These are phyloP conservation scores for Smithsoniella earleae DNA, from an alignment of 163 green algal species.

Conservation along the genomic window DNA sequence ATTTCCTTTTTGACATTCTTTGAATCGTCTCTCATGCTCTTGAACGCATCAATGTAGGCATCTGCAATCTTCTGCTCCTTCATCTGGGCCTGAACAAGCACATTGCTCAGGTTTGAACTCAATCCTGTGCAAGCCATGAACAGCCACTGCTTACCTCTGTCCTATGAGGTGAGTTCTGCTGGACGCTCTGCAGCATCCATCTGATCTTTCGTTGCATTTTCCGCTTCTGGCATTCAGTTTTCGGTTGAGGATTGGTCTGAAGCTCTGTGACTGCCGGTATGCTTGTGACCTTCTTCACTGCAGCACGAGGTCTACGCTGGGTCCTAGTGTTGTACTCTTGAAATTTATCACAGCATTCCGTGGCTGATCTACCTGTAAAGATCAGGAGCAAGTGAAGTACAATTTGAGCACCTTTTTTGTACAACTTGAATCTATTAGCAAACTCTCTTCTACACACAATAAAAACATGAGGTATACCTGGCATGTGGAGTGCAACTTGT, in stretches of 20 bases:
- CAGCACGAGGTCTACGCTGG: not conserved
- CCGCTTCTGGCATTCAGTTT: not conserved
- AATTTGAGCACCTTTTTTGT: not conserved
- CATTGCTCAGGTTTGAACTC: not conserved
- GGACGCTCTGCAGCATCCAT: not conserved
- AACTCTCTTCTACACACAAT: not conserved
- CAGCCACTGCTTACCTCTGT: not conserved
- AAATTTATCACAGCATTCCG: conserved; percentile 19
- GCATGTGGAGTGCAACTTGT: not conserved
- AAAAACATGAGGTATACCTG: not conserved
- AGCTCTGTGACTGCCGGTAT: too few species aligned
- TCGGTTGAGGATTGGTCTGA: not conserved
- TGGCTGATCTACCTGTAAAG: not conserved
- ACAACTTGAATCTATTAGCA: not conserved
- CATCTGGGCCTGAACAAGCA: not conserved
- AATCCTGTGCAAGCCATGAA: not conserved
- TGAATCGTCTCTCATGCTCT: not conserved
- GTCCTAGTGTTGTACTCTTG: not conserved
- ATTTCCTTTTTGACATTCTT: not conserved
- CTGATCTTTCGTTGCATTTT: not conserved
- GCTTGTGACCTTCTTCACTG: not conserved
- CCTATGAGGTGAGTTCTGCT: not conserved
- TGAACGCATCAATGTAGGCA: conserved; percentile 8
- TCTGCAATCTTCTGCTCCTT: not conserved
- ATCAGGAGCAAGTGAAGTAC: not conserved